Evolutionary conservation across 305 asterid genomes (phyloP).

Genomic region (Plantago lanceolata): DNA sequence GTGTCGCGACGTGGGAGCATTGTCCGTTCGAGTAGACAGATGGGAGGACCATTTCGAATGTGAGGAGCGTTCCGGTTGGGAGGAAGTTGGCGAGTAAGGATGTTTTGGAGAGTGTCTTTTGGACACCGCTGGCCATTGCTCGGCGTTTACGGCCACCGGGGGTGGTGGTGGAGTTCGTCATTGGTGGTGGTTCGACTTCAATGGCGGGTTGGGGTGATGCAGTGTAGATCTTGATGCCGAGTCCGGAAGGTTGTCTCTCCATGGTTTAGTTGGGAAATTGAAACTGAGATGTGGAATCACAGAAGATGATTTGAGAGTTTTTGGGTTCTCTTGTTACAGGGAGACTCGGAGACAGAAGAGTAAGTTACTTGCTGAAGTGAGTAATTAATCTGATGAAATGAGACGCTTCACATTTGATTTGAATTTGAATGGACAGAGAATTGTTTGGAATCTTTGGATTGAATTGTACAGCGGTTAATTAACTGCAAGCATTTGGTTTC

Average conservation of each 20-base stretch:
- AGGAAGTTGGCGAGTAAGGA: constrained; percentile 80
- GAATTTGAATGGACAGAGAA: too few species aligned
- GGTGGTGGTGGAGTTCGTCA: constrained; percentile 17
- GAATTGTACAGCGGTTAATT: background rate
- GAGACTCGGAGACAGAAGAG: too few species aligned
- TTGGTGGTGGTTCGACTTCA: constrained; percentile 19
- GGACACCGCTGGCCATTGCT: constrained; percentile 67
- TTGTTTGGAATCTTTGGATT: too few species aligned
- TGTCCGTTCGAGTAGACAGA: constrained; percentile 59
- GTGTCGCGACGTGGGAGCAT: constrained; percentile 56
- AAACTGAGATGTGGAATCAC: too few species aligned
- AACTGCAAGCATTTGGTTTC: background rate
- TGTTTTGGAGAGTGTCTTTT: constrained; percentile 77
- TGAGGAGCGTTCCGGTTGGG: constrained; percentile 89
- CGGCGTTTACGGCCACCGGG: constrained; percentile 44
- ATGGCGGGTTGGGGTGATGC: constrained; percentile 34
- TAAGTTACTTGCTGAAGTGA: too few species aligned
- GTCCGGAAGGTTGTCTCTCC: constrained; percentile 39
- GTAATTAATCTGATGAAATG: too few species aligned
- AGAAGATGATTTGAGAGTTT: too few species aligned
- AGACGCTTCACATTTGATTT: too few species aligned
- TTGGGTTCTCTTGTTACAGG: too few species aligned
- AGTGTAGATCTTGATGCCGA: constrained; percentile 65
- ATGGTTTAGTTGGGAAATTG: constrained; percentile 18
- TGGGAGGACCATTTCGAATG: constrained; percentile 95